Conservation (phyloP, 2,329 filamentous ascomycete genomes). For the Beauveria medogensis region DNA sequence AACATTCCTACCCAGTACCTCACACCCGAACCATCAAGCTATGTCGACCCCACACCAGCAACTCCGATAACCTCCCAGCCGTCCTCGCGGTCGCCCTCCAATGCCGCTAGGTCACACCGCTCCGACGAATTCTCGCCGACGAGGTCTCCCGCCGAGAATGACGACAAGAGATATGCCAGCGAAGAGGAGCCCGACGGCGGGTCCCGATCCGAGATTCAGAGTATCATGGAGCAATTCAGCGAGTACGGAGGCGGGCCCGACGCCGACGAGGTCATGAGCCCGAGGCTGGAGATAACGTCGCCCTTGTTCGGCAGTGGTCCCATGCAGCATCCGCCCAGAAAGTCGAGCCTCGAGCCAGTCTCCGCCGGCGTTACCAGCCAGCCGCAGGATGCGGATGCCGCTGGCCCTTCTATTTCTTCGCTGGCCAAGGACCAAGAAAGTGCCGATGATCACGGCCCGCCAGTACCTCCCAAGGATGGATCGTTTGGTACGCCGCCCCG, state of each 20-base stretch:
- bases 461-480: constrained; percentile 54
- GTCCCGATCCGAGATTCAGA: constrained; percentile 83
- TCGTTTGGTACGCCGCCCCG: constrained; percentile 32
- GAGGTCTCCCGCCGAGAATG: constrained; percentile 41
- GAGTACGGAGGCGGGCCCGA: constrained; percentile 63
- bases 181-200: constrained; percentile 60
- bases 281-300: constrained; percentile 72
- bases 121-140: constrained; percentile 43
- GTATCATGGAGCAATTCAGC: constrained; percentile 94
- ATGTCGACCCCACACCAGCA: constrained; percentile 51
- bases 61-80: constrained; percentile 48
- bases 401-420: constrained; percentile 28
- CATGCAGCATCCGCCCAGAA: constrained; percentile 67
- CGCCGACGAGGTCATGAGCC: constrained; percentile 85
- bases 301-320: constrained; percentile 58
- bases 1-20: constrained; percentile 34
- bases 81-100: constrained; percentile 50
- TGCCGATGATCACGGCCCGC: constrained; percentile 42
- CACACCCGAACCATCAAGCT: constrained; percentile 38
- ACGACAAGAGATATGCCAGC: constrained; percentile 48
- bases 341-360: constrained; percentile 75
- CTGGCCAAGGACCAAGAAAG: constrained; percentile 28
- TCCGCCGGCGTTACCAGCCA: constrained; percentile 21
- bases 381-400: constrained; percentile 38
- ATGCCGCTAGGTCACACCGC: constrained; percentile 41